phyloP scores from a whole-genome alignment of 495 filamentous ascomycete genomes.

The Friedmanniomyces endolithicus region DNA sequence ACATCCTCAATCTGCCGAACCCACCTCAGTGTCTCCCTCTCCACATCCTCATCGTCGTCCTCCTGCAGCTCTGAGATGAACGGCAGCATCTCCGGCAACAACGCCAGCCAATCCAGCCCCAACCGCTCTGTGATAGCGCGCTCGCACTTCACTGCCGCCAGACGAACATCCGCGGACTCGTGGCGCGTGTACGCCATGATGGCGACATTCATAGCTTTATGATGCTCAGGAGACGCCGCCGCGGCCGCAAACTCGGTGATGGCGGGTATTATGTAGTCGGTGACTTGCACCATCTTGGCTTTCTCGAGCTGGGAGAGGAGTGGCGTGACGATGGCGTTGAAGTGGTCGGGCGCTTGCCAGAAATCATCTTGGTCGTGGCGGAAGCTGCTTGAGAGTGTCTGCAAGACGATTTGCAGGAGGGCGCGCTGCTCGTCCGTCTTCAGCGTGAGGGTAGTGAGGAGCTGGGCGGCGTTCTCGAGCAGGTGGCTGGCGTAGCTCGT shows the following conservation, averaged over 20 bases:
- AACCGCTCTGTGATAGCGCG: constrained; percentile 61
- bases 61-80: constrained; percentile 89
- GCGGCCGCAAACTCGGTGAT: constrained; percentile 71
- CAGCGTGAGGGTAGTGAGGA: constrained; percentile 34
- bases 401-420: constrained; percentile 39
- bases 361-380: constrained; percentile 74
- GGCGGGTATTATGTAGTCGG: constrained; percentile 35
- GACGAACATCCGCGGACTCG: constrained; percentile 49
- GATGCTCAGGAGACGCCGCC: constrained; percentile 69
- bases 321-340: constrained; percentile 52
- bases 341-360: constrained; percentile 85
- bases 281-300: constrained; percentile 17
- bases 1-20: constrained; percentile 76
- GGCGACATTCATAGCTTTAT: constrained; percentile 67
- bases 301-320: constrained; percentile 52
- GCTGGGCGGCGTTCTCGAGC: constrained; percentile 55
- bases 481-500: constrained; percentile 80
- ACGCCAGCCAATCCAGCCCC: constrained; percentile 81
- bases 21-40: constrained; percentile 76
- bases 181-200: constrained; percentile 67
- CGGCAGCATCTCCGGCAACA: constrained; percentile 88
- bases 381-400: constrained; percentile 59
- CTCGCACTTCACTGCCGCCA: constrained; percentile 70
- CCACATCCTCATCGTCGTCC: constrained; percentile 86
- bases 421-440: background rate